phyloP scores from a whole-genome alignment of 371 early-diverging fungal genomes.

The Mortierella sp. region DNA sequence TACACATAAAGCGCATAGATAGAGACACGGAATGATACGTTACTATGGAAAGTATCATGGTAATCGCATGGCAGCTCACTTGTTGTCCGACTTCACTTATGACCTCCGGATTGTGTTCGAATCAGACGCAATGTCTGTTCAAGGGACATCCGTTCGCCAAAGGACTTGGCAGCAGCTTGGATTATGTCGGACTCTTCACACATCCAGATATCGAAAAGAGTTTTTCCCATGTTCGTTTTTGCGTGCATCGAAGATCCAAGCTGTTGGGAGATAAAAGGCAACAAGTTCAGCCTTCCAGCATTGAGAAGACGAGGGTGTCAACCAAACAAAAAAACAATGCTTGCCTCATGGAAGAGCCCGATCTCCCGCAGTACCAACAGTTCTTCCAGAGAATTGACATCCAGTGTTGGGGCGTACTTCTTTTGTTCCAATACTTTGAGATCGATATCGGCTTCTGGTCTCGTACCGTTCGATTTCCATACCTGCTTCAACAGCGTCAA shows the following conservation, averaged over 20 bases:
- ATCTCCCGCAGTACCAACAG: slow-evolving; percentile 59
- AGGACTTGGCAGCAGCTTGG: slow-evolving; percentile 64
- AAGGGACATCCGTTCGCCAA: slow-evolving; percentile 68
- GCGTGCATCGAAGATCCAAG: slow-evolving; percentile 56
- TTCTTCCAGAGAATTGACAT: slow-evolving; percentile 47
- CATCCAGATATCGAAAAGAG: slow-evolving; percentile 78
- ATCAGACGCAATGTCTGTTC: slow-evolving; percentile 58
- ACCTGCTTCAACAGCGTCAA: slow-evolving; percentile 15
- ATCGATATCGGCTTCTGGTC: slow-evolving; percentile 23
- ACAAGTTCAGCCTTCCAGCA: neutral
- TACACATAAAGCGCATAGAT: slow-evolving; percentile 47
- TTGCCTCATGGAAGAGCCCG: slow-evolving; percentile 57
- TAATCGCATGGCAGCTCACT: neutral
- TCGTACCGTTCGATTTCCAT: neutral
- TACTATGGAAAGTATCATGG: neutral
- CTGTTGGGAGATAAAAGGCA: slow-evolving; percentile 11
- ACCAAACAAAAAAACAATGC: neutral
- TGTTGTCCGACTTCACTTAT: slow-evolving; percentile 12
- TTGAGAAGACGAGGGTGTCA: too few relatives aligned
- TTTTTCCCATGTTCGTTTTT: slow-evolving; percentile 54
- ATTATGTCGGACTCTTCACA: slow-evolving; percentile 69
- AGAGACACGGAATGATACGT: slow-evolving; percentile 1
- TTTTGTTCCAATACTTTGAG: slow-evolving; percentile 52
- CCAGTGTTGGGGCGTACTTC: slow-evolving; percentile 45
- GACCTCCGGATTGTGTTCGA: slow-evolving; percentile 25